Conservation (phyloP, 1,284 basidiomycete species). For the Amylostereum areolatum region DNA sequence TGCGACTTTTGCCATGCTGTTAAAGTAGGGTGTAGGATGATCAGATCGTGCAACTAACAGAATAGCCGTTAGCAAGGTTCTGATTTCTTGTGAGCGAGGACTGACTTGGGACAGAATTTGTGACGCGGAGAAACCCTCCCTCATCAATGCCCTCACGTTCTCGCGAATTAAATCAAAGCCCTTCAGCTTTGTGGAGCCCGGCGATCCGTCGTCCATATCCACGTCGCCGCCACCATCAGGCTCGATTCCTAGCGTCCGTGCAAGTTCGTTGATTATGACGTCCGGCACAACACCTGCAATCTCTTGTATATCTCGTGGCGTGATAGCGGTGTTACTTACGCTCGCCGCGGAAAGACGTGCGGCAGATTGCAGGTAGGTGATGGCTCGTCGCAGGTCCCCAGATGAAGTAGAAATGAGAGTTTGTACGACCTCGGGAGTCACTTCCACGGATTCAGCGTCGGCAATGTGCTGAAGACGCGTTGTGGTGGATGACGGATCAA, state of each 20-base stretch:
- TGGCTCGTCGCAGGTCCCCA: slow-evolving; percentile 96
- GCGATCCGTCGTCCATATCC: slow-evolving; percentile 29
- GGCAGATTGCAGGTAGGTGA: slow-evolving; percentile 97
- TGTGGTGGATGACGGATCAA: slow-evolving; percentile 76
- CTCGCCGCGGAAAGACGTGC: slow-evolving; percentile 76
- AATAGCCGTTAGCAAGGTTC: slow-evolving; percentile 5
- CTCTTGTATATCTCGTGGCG: slow-evolving; percentile 80
- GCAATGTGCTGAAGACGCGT: slow-evolving; percentile 82
- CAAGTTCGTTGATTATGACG: slow-evolving; percentile 65
- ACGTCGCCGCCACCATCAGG: slow-evolving; percentile 43
- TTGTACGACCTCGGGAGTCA: slow-evolving; percentile 52
- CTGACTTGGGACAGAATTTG: slow-evolving; percentile 86
- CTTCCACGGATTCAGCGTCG: slow-evolving; percentile 45
- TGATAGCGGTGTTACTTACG: slow-evolving; percentile 66
- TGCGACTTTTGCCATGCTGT: slow-evolving; percentile 78
- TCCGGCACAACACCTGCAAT: slow-evolving; percentile 95
- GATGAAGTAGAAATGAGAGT: slow-evolving; percentile 78
- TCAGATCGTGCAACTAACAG: slow-evolving; percentile 81
- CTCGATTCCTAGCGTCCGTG: slow-evolving; percentile 70
- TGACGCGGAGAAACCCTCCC: slow-evolving; percentile 89
- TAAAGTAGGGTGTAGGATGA: slow-evolving; percentile 79
- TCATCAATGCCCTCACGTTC: slow-evolving; percentile 72
- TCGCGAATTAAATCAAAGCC: slow-evolving; percentile 70
- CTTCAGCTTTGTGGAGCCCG: slow-evolving; percentile 15
- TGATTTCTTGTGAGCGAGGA: neutral